Evolutionary conservation across 345 rosid genomes (phyloP), one percentile per base, ranked within the genome.

Genomic region (Theobroma cacao): DNA sequence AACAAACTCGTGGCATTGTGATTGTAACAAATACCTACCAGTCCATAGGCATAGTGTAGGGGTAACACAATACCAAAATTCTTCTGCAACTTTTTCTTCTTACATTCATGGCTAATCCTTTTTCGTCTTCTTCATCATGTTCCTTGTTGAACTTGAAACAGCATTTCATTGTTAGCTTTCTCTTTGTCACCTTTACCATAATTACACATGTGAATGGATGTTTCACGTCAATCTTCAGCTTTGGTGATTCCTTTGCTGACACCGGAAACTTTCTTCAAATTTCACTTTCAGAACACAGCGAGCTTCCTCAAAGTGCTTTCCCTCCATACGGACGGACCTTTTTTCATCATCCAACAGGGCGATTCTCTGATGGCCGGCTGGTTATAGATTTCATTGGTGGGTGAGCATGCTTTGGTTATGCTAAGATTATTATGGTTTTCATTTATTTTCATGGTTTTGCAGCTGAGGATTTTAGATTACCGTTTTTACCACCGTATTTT

Each of bases 211-310:
- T 28, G 18, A 60, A 30, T 60, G 64, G 64, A 60, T 60, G 64
- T n/a, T 60, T 24, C 34, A 60, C 34, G 11, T 82, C 90, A 0
- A 80, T 89, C 75, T 73, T 89, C 71, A 87, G 90, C 86, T 87
- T 89, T 47, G 92, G 92, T 45, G 92, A 89, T 72, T 89, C 92
- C 8, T 59, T 84, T 1, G 83, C 90, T 18, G 92, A 87, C 12
- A 86, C 90, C 9, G 92, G 92, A 28, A 85, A 87, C 70, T 75
- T 41, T 15, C 53, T 80, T 20, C 26, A 6, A 48, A 40, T 85
- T 36, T 69, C 80, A 33, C 41, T 85, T 36, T 75, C 81, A 43
- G 75, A 13, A 31, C 70, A 74, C 4, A 60, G 17, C 15, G 50
- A 15, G 33, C 81, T 64, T 10, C 87, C 79, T 38, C 81, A 71